These are phyloP conservation scores for Pyrenophora teres DNA, from an alignment of 2,329 filamentous ascomycete genomes.

Conservation along the genomic window DNA sequence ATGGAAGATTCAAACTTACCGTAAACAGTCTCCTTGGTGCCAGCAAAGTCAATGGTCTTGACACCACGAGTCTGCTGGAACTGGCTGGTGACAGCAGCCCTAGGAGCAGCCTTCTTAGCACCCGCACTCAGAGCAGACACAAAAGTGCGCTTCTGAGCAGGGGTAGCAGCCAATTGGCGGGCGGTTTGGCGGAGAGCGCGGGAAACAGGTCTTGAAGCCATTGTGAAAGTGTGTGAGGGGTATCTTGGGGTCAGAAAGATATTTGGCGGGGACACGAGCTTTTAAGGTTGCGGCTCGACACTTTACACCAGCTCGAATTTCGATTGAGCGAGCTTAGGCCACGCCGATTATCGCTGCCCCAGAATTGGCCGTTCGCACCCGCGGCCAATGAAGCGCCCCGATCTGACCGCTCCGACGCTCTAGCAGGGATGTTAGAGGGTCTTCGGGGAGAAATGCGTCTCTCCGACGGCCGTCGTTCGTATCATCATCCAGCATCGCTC, in stretches of 20 bases:
- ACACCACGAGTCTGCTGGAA: constrained; percentile 80
- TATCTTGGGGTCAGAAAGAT: constrained; percentile 33
- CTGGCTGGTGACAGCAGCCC: constrained; percentile 51
- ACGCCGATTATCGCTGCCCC: constrained; percentile 20
- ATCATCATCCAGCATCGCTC: background rate
- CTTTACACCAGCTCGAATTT: constrained; percentile 11
- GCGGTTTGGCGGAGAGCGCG: constrained; percentile 63
- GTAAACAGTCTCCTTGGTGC: constrained; percentile 91
- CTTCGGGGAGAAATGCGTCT: constrained; percentile 26
- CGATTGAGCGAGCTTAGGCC: constrained; percentile 21
- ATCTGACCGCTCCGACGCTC: background rate
- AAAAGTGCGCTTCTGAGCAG: constrained; percentile 62
- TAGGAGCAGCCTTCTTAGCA: constrained; percentile 51
- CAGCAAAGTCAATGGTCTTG: constrained; percentile 99
- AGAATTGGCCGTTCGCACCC: constrained; percentile 10
- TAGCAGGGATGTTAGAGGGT: constrained; percentile 13
- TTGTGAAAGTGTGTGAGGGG: constrained; percentile 56
- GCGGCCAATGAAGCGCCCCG: constrained; percentile 9
- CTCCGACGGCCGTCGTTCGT: constrained; percentile 19
- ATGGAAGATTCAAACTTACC: constrained; percentile 59
- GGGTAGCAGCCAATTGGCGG: constrained; percentile 59
- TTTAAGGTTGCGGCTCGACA: constrained; percentile 28
- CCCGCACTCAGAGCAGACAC: constrained; percentile 59
- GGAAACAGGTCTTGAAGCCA: constrained; percentile 77
- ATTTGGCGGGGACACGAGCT: constrained; percentile 28